Conservation (phyloP, 257 asterid species). For the Penstemon barbatus region DNA sequence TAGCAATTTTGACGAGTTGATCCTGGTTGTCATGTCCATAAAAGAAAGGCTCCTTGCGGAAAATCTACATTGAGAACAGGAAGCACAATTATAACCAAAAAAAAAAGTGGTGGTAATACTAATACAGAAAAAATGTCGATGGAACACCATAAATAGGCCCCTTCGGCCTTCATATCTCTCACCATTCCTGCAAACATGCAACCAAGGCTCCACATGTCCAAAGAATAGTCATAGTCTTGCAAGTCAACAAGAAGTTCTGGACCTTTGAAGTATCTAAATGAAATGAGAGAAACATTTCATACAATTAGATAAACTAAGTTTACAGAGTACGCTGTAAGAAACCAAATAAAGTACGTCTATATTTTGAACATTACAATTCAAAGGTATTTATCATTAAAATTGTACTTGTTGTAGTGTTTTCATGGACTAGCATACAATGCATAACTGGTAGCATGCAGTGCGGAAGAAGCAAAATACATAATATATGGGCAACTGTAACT, state of each 20-base stretch:
- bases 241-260: slow-evolving; percentile 73
- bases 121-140: background rate
- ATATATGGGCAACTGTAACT: background rate
- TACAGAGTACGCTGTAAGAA: background rate
- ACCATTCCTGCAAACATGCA: slow-evolving; percentile 99
- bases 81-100: slow-evolving; percentile 5
- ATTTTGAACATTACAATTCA: background rate
- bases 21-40: slow-evolving; percentile 97
- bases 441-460: background rate
- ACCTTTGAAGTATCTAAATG: slow-evolving; percentile 57
- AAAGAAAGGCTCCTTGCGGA: slow-evolving; percentile 98
- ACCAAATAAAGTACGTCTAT: background rate
- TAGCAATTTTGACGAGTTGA: slow-evolving; percentile 95
- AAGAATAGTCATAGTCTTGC: slow-evolving; percentile 80
- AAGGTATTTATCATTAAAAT: background rate
- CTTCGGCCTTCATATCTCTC: slow-evolving; percentile 30
- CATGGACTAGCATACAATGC: background rate
- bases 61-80: slow-evolving; percentile 52
- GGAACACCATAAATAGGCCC: background rate
- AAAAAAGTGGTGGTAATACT: background rate
- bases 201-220: slow-evolving; percentile 89
- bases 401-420: background rate
- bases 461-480: background rate
- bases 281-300: slow-evolving; percentile 7
- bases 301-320: slow-evolving; percentile 13